phyloP scores from a whole-genome alignment of 2,329 filamentous ascomycete species.

The Botrytis galanthina region DNA sequence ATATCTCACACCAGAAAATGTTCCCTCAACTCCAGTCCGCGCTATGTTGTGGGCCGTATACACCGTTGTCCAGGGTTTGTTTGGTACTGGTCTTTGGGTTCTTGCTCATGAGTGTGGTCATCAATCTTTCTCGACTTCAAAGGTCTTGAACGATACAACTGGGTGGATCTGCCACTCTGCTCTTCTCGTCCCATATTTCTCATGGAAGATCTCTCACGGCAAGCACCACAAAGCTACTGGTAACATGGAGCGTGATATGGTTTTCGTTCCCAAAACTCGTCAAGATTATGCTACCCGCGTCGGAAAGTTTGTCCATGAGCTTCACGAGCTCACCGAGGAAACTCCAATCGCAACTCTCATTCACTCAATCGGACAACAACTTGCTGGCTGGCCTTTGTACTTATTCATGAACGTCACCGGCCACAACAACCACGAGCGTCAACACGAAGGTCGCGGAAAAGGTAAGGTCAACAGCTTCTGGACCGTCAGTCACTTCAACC shows the following conservation, averaged over 20 bases:
- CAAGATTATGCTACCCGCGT: conserved; percentile 74
- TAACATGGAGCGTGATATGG: conserved; percentile 97
- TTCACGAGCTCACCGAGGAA: conserved; percentile 89
- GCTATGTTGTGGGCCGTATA: conserved; percentile 62
- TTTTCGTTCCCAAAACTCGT: conserved; percentile 92
- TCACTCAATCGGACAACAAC: conserved; percentile 78
- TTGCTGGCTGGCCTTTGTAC: conserved; percentile 92
- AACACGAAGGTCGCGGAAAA: conserved; percentile 87
- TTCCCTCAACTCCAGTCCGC: conserved; percentile 68
- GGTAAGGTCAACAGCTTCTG: conserved; percentile 84
- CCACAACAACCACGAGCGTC: conserved; percentile 89
- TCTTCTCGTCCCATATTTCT: conserved; percentile 94
- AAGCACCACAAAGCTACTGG: conserved; percentile 99
- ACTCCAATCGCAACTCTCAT: conserved; percentile 79
- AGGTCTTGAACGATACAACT: conserved; percentile 83
- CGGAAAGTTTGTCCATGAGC: conserved; percentile 73
- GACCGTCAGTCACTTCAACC: conserved; percentile 95
- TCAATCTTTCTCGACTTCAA: conserved; percentile 92
- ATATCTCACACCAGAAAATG: conserved; percentile 79
- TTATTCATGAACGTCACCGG: conserved; percentile 89
- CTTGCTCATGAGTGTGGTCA: conserved; percentile 98
- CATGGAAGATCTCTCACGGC: conserved; percentile 98
- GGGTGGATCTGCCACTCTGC: conserved; percentile 89
- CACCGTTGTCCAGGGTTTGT: conserved; percentile 81
- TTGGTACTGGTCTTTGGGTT: conserved; percentile 93